Base-by-base conservation (phyloP, 116 monocot genomes). In the Papilionanthe hybrid region DNA sequence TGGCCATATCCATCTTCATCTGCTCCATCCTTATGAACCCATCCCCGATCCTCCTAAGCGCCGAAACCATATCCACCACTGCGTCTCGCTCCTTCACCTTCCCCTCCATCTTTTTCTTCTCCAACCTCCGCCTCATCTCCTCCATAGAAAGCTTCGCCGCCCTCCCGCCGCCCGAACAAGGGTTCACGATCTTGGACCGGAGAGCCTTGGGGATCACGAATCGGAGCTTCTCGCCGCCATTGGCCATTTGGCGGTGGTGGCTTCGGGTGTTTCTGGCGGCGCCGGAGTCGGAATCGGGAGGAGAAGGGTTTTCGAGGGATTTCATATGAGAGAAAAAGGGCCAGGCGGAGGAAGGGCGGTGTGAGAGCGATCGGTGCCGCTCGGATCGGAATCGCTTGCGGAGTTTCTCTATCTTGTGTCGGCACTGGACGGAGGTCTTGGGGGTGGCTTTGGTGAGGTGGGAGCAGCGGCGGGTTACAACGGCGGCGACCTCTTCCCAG, bases 401-500 rank as follows among this genome's bases (percentile, higher is more conserved):
- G 84, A 92, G 95, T 81, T 95, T 95, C 90, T 95, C 95, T 76
- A 95, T 77, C 87, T 95, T 95, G 82, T 95, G 95, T 37, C 95
- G 90, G 84, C 95, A 95, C 92, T 92, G 95, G 23, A 95, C 86
- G 53, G 90, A 78, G 69, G 95, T 90, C 83, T 95, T 95, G 32
- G 87, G 77, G 18, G 87, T 74, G 37, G 88, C 58, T 5, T 80
- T 11, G 53, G 79, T 73, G 63, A 87, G 79, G 50, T 79, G 80
- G 71, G 77, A 43, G 82, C 84, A 86, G 29, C 93, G 90, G 15
- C 23, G 55, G 53, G 85, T 29, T 57, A 96, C 91, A 77, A 79
- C 82, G 63, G 80, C 81, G 75, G 97, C 91, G 41, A 97, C 94
- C 28, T 91, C 93, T 67, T 92, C 83, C 94, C 96, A 96, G 84